These are phyloP conservation scores for Fraxinus floribunda DNA, from an alignment of 305 asterid genomes.

Conservation along the genomic window DNA sequence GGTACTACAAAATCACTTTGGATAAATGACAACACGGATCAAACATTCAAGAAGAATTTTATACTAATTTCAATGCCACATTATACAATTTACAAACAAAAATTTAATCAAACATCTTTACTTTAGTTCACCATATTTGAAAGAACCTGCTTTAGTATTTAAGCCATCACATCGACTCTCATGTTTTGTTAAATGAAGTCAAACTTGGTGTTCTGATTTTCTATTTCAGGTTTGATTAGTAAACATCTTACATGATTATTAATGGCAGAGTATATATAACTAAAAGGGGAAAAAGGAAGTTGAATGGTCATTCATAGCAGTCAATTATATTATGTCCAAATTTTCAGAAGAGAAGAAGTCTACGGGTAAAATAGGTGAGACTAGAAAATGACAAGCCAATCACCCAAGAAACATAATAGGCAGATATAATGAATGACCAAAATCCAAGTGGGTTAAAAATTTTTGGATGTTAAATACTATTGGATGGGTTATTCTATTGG, in stretches of 20 bases:
- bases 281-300: neutral
- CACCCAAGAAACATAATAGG: neutral
- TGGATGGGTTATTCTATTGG: too few relatives aligned
- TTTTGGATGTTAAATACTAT: too few relatives aligned
- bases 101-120: neutral
- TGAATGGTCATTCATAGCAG: neutral
- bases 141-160: neutral
- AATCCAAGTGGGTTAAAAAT: neutral
- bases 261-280: neutral
- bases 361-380: neutral
- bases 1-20: neutral
- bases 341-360: neutral
- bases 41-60: too few relatives aligned
- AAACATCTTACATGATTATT: neutral
- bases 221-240: neutral
- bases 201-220: neutral
- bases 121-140: neutral
- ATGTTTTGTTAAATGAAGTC: neutral
- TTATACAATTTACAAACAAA: neutral
- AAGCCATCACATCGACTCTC: neutral
- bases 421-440: neutral
- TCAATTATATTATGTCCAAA: neutral
- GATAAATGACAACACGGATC: neutral
- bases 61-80: neutral
- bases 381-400: neutral